Base-by-base conservation (phyloP, 2,329 filamentous ascomycete genomes). In the Geosmithia flava region DNA sequence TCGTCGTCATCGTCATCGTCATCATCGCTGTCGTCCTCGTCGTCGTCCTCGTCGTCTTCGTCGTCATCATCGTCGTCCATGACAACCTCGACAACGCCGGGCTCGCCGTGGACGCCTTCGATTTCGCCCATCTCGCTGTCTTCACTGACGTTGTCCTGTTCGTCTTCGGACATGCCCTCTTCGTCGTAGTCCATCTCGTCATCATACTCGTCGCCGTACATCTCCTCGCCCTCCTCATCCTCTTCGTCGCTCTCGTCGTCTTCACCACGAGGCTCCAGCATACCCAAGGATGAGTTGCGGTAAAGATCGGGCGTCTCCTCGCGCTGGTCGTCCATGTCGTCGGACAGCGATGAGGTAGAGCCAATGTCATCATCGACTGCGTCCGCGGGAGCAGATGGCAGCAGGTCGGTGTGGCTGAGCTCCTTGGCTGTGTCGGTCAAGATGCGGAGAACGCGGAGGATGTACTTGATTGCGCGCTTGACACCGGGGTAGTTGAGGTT, bases 281-380 rank as follows among this genome's bases (percentile, higher is more conserved):
- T 94, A 46, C 93, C 91, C 20, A 98, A 72, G 1, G 94, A 88
- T 2, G 93, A 97, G 64, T 97, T 95, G 47, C 94, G 85, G 69
- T 96, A 97, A 19, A 98, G 75, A 66, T 98, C 93, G 29, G 94
- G 93, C 5, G 94, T 98, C 62, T 97, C 93, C 64, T 95, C 89
- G 43, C 89, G 83, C 33, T 37, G 6, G 49, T 87, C 83, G 52
- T 90, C 86, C 41, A 90, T 86, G 46, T 89, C 71, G 53, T 95
- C 90, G 11, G 91, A 96, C 20, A 95, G 79, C 1, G 91, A 95
- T 4, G 89, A 94, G 3, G 85, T 81, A 11, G 87, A 93, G 2
- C 83, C 83, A 44, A 96, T 90, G 53, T 95, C 90, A 45, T 95
- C 90, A 23, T 87, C 83, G 19, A 68, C 68, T 30, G 80, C 80